These are phyloP conservation scores for Phytophthora pinifolia DNA, from an alignment of 352 stramenopile genomes.

Conservation along the genomic window DNA sequence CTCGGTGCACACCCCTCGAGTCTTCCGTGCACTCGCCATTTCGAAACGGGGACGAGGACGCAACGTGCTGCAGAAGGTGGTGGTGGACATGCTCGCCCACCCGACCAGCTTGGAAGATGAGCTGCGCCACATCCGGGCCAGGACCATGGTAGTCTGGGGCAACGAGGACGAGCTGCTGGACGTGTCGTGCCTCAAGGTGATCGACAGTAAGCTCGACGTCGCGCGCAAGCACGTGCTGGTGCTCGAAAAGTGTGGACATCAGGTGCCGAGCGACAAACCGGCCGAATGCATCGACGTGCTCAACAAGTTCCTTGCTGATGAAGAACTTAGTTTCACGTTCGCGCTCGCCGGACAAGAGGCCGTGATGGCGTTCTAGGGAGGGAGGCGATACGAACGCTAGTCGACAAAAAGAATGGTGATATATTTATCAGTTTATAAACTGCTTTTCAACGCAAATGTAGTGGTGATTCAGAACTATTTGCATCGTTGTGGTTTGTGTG, in stretches of 20 bases:
- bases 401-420: conserved; percentile 12
- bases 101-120: conserved; percentile 60
- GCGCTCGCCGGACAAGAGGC: conserved; percentile 21
- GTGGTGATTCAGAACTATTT: neutral
- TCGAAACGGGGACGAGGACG: conserved; percentile 29
- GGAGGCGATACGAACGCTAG: neutral
- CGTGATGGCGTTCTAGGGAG: conserved; percentile 25
- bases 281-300: conserved; percentile 52
- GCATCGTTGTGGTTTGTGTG: too few relatives aligned
- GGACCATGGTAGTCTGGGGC: conserved; percentile 67
- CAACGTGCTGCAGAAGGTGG: conserved; percentile 53
- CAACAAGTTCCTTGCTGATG: conserved; percentile 54
- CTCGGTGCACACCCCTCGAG: conserved; percentile 25
- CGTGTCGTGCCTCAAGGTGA: conserved; percentile 56
- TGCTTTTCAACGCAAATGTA: neutral
- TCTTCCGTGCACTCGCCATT: conserved; percentile 30
- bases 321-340: conserved; percentile 34
- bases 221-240: conserved; percentile 45
- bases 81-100: conserved; percentile 55
- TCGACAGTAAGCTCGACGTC: conserved; percentile 50
- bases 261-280: conserved; percentile 57
- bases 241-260: conserved; percentile 62
- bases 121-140: conserved; percentile 48
- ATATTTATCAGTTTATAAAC: conserved; percentile 40
- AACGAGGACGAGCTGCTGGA: conserved; percentile 65